A percentile compares a stretch with the other conserved stretches of the same genome.
These are phyloP conservation scores for Agapanthus africanus DNA, from an alignment of 106 monocot genomes.

Conservation along the genomic window DNA sequence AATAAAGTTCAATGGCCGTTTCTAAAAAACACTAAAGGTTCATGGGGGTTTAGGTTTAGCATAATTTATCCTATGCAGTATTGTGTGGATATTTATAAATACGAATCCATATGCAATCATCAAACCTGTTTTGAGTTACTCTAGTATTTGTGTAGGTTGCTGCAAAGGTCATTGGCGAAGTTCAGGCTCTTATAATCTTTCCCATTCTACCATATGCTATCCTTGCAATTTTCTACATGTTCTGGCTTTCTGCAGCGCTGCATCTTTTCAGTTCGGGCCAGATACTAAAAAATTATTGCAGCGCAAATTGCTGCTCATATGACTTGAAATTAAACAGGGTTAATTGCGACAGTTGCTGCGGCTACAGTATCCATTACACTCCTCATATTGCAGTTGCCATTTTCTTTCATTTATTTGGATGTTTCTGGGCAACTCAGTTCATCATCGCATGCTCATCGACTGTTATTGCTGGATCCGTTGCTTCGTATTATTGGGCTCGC, in stretches of 20 bases:
- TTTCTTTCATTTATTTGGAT: slow-evolving; percentile 93
- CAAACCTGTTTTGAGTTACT: slow-evolving; percentile 4
- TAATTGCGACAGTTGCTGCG: slow-evolving; percentile 91
- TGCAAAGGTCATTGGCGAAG: slow-evolving; percentile 97
- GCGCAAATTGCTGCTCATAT: slow-evolving; percentile 82
- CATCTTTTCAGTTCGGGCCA: slow-evolving; percentile 98
- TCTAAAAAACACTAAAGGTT: no score
- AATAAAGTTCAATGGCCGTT: no score
- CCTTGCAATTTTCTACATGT: slow-evolving; percentile 93
- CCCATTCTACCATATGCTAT: slow-evolving; percentile 74
- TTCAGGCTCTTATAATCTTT: slow-evolving; percentile 94
- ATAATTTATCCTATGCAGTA: background rate
- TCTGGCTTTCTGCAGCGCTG: slow-evolving; percentile 89
- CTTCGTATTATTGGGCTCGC: slow-evolving; percentile 94
- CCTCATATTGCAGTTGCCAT: slow-evolving; percentile 81
- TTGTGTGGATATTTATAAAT: background rate
- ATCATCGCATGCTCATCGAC: slow-evolving; percentile 79
- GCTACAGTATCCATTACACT: slow-evolving; percentile 85
- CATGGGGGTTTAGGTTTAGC: no score
- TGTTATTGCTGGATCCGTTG: slow-evolving; percentile 95
- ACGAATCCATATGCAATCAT: background rate
- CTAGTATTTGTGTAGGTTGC: slow-evolving; percentile 57
- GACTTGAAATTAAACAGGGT: slow-evolving; percentile 81
- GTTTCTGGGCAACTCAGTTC: slow-evolving; percentile 97
- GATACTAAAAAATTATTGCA: slow-evolving; percentile 71